Evolutionary conservation across 495 filamentous ascomycete genomes (phyloP).

Genomic region (Neurospora sp.): DNA sequence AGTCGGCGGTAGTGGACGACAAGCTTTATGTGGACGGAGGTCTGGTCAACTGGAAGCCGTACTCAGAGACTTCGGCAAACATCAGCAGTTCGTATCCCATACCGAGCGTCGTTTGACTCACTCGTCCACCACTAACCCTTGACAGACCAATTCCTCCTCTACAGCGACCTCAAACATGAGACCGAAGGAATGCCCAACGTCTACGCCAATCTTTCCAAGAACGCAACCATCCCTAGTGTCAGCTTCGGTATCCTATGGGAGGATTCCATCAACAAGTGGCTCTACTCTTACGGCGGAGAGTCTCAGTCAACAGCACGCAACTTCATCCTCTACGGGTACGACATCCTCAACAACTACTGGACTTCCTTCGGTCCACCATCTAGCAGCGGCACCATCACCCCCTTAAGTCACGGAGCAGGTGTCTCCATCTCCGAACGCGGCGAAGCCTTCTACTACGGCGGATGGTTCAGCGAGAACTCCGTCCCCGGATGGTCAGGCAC

Average conservation of each 20-base stretch:
- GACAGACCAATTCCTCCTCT: conserved; percentile 35
- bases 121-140: conserved; percentile 1
- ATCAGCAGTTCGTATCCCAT: conserved; percentile 33
- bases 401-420: conserved; percentile 14
- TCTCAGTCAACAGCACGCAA: conserved; percentile 24
- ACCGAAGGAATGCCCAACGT: conserved; percentile 37
- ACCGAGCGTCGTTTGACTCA: not conserved
- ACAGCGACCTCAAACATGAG: conserved; percentile 37
- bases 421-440: conserved; percentile 14
- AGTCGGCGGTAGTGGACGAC: conserved; percentile 39
- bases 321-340: conserved; percentile 34
- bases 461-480: conserved; percentile 37
- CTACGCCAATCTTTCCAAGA: conserved; percentile 42
- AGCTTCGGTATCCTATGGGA: conserved; percentile 41
- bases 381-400: conserved; percentile 6
- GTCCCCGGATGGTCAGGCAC: conserved; percentile 30
- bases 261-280: conserved; percentile 41
- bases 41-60: conserved; percentile 34
- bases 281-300: conserved; percentile 46
- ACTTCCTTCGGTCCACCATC: conserved; percentile 18
- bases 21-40: conserved; percentile 48
- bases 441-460: conserved; percentile 30
- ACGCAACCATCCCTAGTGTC: conserved; percentile 32
- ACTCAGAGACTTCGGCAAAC: conserved; percentile 34
- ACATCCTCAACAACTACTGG: conserved; percentile 37